phyloP scores from a whole-genome alignment of 2,329 filamentous ascomycete genomes.

The Plenodomus lindquistii region DNA sequence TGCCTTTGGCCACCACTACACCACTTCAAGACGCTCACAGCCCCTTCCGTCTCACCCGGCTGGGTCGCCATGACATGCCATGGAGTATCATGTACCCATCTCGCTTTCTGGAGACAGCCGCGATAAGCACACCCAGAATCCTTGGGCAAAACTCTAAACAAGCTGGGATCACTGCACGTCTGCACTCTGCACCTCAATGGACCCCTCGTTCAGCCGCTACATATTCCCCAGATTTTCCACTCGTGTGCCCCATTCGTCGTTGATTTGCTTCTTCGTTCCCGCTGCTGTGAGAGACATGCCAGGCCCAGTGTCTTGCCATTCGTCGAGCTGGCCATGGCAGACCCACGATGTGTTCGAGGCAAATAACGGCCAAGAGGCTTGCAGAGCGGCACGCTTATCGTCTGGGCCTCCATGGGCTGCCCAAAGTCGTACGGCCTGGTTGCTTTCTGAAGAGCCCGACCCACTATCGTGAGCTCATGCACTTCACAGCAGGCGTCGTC shows the following conservation, averaged over 20 bases:
- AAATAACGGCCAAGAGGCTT: neutral
- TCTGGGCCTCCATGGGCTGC: neutral
- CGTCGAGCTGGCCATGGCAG: neutral
- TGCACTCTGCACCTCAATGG: conserved; percentile 1
- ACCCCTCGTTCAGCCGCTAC: conserved; percentile 18
- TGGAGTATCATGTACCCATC: too few species aligned
- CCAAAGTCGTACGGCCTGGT: neutral
- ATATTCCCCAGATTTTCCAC: conserved; percentile 36
- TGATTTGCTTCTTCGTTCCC: conserved; percentile 33
- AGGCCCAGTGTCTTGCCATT: too few species aligned
- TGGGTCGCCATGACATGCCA: conserved; percentile 1
- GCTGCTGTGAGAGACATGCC: conserved; percentile 3
- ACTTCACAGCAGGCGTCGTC: neutral
- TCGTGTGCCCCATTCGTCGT: conserved; percentile 2
- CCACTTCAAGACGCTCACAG: neutral
- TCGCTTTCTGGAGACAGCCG: conserved; percentile 17
- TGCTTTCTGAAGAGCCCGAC: too few species aligned
- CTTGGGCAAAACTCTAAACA: conserved; percentile 9
- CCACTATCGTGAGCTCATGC: neutral
- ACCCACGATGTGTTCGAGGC: neutral
- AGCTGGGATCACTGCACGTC: neutral
- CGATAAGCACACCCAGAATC: conserved; percentile 21
- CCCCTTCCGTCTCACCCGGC: conserved; percentile 13
- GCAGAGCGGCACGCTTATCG: neutral
- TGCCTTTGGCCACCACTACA: too few species aligned